These are phyloP conservation scores for Fusarium xyrophilum DNA, from an alignment of 2,329 filamentous ascomycete species.

Conservation along the genomic window DNA sequence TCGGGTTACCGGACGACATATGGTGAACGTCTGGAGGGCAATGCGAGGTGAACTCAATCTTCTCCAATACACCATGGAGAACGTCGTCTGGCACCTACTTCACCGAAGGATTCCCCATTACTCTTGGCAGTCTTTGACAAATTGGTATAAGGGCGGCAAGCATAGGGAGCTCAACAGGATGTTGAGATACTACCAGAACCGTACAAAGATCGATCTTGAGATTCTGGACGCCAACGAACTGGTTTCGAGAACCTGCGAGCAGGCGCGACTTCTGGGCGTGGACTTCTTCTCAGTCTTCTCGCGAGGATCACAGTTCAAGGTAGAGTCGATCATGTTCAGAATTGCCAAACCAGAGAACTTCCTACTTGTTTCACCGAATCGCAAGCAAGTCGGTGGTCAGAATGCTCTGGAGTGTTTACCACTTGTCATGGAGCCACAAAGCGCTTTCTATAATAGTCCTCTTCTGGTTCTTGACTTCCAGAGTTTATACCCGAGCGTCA, in stretches of 20 bases:
- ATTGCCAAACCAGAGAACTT: constrained; percentile 98
- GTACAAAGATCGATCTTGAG: constrained; percentile 84
- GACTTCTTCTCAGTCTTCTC: constrained; percentile 98
- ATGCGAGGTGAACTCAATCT: constrained; percentile 94
- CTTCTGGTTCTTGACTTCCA: constrained; percentile 94
- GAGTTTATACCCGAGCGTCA: constrained; percentile 93
- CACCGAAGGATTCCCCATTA: constrained; percentile 91
- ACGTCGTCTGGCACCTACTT: constrained; percentile 89
- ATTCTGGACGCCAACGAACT: constrained; percentile 91
- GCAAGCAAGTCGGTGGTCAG: constrained; percentile 90
- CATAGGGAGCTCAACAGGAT: constrained; percentile 75
- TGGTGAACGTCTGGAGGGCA: constrained; percentile 96
- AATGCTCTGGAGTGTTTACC: constrained; percentile 95
- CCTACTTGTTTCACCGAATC: constrained; percentile 85
- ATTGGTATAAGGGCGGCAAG: constrained; percentile 77
- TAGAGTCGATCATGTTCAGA: constrained; percentile 97
- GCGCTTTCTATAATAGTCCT: constrained; percentile 90
- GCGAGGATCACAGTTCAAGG: constrained; percentile 95
- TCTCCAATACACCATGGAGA: constrained; percentile 95
- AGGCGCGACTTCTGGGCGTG: constrained; percentile 88
- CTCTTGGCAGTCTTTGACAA: constrained; percentile 76
- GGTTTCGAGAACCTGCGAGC: constrained; percentile 87
- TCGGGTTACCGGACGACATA: constrained; percentile 89
- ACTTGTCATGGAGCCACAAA: constrained; percentile 96
- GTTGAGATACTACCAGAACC: constrained; percentile 76